Evolutionary conservation across 139 green algal genomes (phyloP).

Genomic region (Astrephomene gubernaculifera): DNA sequence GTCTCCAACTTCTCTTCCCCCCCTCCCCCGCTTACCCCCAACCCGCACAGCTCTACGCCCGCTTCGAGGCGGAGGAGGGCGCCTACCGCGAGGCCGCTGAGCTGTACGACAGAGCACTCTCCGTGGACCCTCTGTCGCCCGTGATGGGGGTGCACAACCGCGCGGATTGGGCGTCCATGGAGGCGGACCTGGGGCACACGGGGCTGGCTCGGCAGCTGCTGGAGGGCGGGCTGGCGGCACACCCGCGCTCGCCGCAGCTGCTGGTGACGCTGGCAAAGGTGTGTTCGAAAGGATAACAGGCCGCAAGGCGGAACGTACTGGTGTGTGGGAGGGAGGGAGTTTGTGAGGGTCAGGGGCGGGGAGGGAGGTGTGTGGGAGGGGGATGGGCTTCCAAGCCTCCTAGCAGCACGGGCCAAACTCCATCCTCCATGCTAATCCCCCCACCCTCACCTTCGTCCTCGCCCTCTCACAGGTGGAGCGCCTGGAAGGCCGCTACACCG

Average conservation of each 20-base stretch:
- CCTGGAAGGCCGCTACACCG: slow-evolving; percentile 13
- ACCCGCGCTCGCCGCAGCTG: slow-evolving; percentile 14
- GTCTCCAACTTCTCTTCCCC: no score
- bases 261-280: slow-evolving; percentile 23
- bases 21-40: neutral
- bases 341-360: neutral
- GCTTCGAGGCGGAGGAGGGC: slow-evolving; percentile 48
- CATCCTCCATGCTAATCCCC: neutral
- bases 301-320: no score
- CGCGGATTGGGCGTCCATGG: slow-evolving; percentile 42
- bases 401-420: neutral
- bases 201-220: slow-evolving; percentile 25
- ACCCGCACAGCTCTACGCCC: slow-evolving; percentile 20
- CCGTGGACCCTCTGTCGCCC: slow-evolving; percentile 29
- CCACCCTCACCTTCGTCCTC: neutral
- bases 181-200: slow-evolving; percentile 37
- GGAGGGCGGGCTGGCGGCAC: slow-evolving; percentile 33
- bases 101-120: slow-evolving; percentile 37
- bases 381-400: neutral
- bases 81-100: slow-evolving; percentile 20
- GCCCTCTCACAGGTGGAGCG: slow-evolving; percentile 13
- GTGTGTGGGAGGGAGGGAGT: no score
- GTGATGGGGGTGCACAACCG: slow-evolving; percentile 35
- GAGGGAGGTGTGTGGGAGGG: neutral
- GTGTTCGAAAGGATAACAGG: no score